A percentile compares a stretch with the other conserved stretches of the same genome.
Evolutionary conservation across 202 grass and related monocot genomes (phyloP).

Genomic region (Cymbopogon flexuosus): DNA sequence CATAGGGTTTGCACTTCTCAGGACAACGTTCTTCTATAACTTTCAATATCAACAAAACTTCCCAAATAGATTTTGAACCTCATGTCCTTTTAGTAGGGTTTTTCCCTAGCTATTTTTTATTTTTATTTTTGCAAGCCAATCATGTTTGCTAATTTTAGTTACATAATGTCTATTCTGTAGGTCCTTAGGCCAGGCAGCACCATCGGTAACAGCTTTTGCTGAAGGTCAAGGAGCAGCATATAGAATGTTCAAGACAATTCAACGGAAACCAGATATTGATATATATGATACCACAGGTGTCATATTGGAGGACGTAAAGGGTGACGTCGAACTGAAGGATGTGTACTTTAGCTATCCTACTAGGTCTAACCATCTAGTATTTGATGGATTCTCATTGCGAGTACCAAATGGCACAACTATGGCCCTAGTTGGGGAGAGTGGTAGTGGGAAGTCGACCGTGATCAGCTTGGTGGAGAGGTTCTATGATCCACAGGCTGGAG

Average conservation of each 20-base stretch:
- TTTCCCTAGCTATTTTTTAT: background rate
- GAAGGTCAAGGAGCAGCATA: conserved; percentile 70
- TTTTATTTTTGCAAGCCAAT: background rate
- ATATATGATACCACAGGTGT: conserved; percentile 42
- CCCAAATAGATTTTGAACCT: background rate
- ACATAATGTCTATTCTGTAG: background rate
- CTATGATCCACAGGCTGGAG: conserved; percentile 59
- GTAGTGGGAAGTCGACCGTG: conserved; percentile 71
- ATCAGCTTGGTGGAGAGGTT: conserved; percentile 65
- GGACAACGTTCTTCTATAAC: background rate
- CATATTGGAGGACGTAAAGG: conserved; percentile 47
- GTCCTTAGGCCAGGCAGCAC: conserved; percentile 59
- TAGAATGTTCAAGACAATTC: conserved; percentile 64
- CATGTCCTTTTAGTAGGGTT: background rate
- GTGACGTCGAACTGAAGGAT: conserved; percentile 58
- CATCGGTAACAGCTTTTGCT: conserved; percentile 58
- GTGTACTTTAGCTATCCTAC: conserved; percentile 71
- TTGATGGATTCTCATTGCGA: conserved; percentile 49
- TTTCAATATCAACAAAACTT: background rate
- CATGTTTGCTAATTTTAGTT: background rate
- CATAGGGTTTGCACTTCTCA: background rate
- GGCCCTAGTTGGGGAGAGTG: conserved; percentile 68
- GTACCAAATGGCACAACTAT: conserved; percentile 48
- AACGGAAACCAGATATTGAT: conserved; percentile 59
- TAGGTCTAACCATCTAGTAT: conserved; percentile 53